These are phyloP conservation scores for Davidsoniella virescens DNA, from an alignment of 2,329 filamentous ascomycete species.

Conservation along the genomic window DNA sequence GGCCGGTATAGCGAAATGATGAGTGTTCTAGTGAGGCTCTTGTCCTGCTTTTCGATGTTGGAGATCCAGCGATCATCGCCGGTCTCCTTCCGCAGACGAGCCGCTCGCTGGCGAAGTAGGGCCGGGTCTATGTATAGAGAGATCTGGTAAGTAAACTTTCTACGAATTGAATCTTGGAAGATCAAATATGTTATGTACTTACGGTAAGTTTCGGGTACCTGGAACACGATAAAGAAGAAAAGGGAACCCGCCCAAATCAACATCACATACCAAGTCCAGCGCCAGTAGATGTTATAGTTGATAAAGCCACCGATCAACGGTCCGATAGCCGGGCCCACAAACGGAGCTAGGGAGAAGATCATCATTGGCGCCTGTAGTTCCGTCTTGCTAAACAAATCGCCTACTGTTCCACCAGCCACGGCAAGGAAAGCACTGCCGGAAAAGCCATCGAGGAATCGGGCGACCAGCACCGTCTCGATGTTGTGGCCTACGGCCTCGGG, in stretches of 20 bases:
- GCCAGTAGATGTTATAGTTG: slow-evolving; percentile 57
- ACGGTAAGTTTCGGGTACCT: slow-evolving; percentile 82
- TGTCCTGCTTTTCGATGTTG: slow-evolving; percentile 55
- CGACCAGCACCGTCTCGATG: slow-evolving; percentile 62
- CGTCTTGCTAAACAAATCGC: slow-evolving; percentile 55
- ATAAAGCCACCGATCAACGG: slow-evolving; percentile 63
- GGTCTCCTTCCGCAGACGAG: slow-evolving; percentile 52
- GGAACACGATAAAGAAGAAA: slow-evolving; percentile 44
- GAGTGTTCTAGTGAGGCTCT: slow-evolving; percentile 48
- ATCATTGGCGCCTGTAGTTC: slow-evolving; percentile 71
- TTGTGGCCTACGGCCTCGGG: slow-evolving; percentile 70
- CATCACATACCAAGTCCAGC: slow-evolving; percentile 73
- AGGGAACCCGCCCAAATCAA: slow-evolving; percentile 64
- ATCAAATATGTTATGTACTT: slow-evolving; percentile 17
- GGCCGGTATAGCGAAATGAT: slow-evolving; percentile 47
- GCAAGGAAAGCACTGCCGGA: slow-evolving; percentile 51
- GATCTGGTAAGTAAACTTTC: not conserved
- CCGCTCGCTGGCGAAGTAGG: slow-evolving; percentile 57
- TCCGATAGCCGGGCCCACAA: slow-evolving; percentile 43
- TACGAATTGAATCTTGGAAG: no score
- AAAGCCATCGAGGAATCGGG: slow-evolving; percentile 62
- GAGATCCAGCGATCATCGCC: slow-evolving; percentile 64
- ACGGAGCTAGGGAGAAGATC: slow-evolving; percentile 52
- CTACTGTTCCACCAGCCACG: slow-evolving; percentile 73
- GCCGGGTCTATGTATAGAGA: slow-evolving; percentile 34